phyloP scores from a whole-genome alignment of 768 basidiomycete species.

The Boletus vinaceobasis region DNA sequence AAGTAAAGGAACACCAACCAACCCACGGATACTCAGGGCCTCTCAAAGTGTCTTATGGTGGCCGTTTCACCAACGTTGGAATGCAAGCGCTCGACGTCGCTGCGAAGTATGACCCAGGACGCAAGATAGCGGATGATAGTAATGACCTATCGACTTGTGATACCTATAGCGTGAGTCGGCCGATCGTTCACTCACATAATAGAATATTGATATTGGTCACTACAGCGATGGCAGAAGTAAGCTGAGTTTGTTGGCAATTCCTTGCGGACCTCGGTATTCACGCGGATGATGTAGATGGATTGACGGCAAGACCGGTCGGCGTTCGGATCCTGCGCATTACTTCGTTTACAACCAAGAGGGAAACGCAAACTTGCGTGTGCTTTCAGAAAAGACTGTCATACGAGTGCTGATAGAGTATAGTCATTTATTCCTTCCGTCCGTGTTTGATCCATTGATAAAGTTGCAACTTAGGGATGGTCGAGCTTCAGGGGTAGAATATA shows the following conservation, averaged over 20 bases:
- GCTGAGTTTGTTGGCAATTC: not conserved
- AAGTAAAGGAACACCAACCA: conserved; percentile 10
- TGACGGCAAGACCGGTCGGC: conserved; percentile 45
- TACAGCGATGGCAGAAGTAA: conserved; percentile 55
- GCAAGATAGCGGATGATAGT: conserved; percentile 41
- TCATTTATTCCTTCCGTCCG: not conserved
- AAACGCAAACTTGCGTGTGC: conserved; percentile 42
- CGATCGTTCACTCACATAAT: not conserved
- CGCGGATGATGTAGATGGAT: conserved; percentile 44
- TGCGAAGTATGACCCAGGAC: conserved; percentile 43
- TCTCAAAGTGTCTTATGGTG: conserved; percentile 24
- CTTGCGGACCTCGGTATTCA: not conserved
- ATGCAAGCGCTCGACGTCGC: conserved; percentile 47
- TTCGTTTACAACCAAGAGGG: conserved; percentile 48
- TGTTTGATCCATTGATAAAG: not conserved
- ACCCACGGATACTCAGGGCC: conserved; percentile 25
- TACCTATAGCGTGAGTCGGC: conserved; percentile 45
- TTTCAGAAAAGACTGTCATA: conserved; percentile 41
- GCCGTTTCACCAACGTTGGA: conserved; percentile 38
- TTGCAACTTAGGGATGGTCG: conserved; percentile 21
- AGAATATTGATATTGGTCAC: not conserved
- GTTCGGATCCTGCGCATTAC: conserved; percentile 54
- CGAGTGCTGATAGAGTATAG: conserved; percentile 50
- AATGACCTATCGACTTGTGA: conserved; percentile 44
- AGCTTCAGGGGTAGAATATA: conserved; percentile 51